Conservation (phyloP, 352 stramenopile species). For the Globisporangium apiculatum region DNA sequence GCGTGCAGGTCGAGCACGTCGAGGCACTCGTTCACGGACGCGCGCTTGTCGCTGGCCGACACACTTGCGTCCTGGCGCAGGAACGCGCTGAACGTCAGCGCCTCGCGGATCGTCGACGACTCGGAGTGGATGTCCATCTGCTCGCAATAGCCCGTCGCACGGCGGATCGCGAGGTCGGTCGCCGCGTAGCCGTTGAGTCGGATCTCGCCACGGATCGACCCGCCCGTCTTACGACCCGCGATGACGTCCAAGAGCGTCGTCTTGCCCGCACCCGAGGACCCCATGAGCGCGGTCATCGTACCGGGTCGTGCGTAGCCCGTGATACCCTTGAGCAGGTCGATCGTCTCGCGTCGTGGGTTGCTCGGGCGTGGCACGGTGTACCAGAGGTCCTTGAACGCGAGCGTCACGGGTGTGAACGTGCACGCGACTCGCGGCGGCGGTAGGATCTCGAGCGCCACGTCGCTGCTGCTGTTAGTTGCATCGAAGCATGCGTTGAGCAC, state of each 20-base stretch:
- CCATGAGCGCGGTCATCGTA: slow-evolving; percentile 37
- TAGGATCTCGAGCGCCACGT: neutral
- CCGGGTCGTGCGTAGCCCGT: slow-evolving; percentile 24
- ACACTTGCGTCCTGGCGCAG: slow-evolving; percentile 28
- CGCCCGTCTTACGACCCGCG: slow-evolving; percentile 75
- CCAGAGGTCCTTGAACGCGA: slow-evolving; percentile 19
- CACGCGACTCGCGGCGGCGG: slow-evolving; percentile 1
- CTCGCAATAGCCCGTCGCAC: slow-evolving; percentile 21
- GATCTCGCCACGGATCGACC: slow-evolving; percentile 61
- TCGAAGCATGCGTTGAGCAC: neutral
- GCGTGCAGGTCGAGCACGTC: slow-evolving; percentile 20
- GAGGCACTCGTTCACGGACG: slow-evolving; percentile 21
- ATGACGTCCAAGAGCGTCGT: slow-evolving; percentile 91
- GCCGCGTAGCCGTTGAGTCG: slow-evolving; percentile 64
- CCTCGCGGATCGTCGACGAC: slow-evolving; percentile 77
- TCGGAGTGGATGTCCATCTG: slow-evolving; percentile 79
- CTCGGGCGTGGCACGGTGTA: slow-evolving; percentile 15
- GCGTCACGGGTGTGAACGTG: slow-evolving; percentile 23
- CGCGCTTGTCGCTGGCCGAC: slow-evolving; percentile 14
- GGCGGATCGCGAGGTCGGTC: slow-evolving; percentile 13
- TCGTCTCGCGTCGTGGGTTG: slow-evolving; percentile 7
- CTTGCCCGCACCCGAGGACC: slow-evolving; percentile 55
- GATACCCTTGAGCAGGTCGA: slow-evolving; percentile 29
- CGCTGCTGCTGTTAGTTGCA: neutral
- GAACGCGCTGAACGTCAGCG: slow-evolving; percentile 73